phyloP scores from a whole-genome alignment of 371 early-diverging fungal genomes.

The Smittium mucronatum region DNA sequence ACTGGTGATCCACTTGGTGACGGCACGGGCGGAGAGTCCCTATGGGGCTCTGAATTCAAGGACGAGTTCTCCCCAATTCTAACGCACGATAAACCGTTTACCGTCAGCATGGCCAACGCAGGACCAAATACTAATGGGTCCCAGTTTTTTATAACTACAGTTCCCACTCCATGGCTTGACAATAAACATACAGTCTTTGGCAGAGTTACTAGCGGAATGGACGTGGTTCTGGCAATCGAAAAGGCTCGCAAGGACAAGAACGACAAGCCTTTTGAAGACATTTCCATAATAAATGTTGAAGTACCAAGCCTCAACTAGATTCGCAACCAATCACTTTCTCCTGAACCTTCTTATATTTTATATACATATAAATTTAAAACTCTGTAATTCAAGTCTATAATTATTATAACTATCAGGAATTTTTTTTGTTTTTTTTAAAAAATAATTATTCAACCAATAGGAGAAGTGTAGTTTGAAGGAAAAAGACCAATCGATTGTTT shows the following conservation, averaged over 20 bases:
- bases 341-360: background rate
- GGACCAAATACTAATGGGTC: constrained; percentile 91
- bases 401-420: no score
- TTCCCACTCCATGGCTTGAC: constrained; percentile 91
- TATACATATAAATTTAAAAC: no score
- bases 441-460: background rate
- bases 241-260: constrained; percentile 76
- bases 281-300: constrained; percentile 27
- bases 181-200: constrained; percentile 94
- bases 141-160: constrained; percentile 37
- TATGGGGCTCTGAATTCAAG: constrained; percentile 77
- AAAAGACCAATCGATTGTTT: constrained; percentile 36
- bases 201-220: constrained; percentile 66
- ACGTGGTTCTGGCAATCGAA: constrained; percentile 85
- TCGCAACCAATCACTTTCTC: background rate
- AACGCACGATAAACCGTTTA: constrained; percentile 73
- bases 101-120: constrained; percentile 97
- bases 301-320: background rate
- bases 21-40: constrained; percentile 84
- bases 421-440: no score
- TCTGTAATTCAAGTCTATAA: no score
- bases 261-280: constrained; percentile 56
- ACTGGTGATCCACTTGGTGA: constrained; percentile 77
- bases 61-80: constrained; percentile 75
- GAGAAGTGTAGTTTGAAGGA: constrained; percentile 45